phyloP scores from a whole-genome alignment of 2,329 filamentous ascomycete genomes.

The Aspergillus sp. region DNA sequence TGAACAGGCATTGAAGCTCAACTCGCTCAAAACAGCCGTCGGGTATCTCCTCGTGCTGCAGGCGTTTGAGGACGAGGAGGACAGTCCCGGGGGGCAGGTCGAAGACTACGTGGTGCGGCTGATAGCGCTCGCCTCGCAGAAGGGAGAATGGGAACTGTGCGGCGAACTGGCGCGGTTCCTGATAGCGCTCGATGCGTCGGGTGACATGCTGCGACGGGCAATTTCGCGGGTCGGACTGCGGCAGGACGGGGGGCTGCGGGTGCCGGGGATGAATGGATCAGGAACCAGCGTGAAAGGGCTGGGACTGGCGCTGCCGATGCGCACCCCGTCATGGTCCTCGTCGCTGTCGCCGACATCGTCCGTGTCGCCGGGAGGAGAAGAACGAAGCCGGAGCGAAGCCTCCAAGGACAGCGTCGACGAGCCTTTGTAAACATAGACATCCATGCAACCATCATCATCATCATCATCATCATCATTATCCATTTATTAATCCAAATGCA shows the following conservation, averaged over 20 bases:
- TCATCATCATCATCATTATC: slow-evolving; percentile 1
- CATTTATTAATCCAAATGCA: slow-evolving; percentile 46
- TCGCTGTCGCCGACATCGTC: slow-evolving; percentile 22
- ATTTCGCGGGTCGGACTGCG: slow-evolving; percentile 34
- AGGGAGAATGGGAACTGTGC: slow-evolving; percentile 90
- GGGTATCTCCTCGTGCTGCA: slow-evolving; percentile 94
- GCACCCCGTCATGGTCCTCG: slow-evolving; percentile 24
- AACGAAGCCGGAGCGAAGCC: no score
- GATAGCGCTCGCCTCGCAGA: slow-evolving; percentile 68
- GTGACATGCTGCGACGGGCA: slow-evolving; percentile 56
- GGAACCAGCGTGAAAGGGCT: slow-evolving; percentile 23
- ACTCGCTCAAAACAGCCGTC: slow-evolving; percentile 85
- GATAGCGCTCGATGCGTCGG: slow-evolving; percentile 80
- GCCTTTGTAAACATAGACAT: slow-evolving; percentile 6
- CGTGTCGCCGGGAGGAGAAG: slow-evolving; percentile 13
- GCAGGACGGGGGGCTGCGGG: slow-evolving; percentile 7
- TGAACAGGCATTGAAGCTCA: slow-evolving; percentile 77
- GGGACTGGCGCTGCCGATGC: slow-evolving; percentile 23
- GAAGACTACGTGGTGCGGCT: slow-evolving; percentile 60
- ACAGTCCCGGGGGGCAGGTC: slow-evolving; percentile 43
- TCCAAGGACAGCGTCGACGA: no score
- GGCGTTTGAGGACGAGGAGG: slow-evolving; percentile 53
- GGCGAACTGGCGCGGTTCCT: slow-evolving; percentile 92
- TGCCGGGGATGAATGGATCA: slow-evolving; percentile 14
- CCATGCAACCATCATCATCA: slow-evolving; percentile 4